Base-by-base conservation (phyloP, 2,329 filamentous ascomycete genomes). In the Colletotrichum orbiculare region DNA sequence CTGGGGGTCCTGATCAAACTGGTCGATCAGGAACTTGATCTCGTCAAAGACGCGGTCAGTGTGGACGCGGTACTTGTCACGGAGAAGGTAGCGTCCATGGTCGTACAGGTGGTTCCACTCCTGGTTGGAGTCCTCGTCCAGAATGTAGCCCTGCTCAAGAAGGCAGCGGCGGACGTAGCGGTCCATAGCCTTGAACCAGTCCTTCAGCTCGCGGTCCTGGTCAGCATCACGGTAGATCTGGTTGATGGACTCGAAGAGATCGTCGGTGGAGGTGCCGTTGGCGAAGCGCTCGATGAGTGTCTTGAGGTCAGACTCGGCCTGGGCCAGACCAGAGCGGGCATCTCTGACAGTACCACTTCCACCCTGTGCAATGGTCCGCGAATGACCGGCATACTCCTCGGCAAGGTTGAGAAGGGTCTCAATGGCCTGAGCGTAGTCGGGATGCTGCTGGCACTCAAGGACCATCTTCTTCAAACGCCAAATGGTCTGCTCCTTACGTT, bases 381-480 rank as follows among this genome's bases (percentile, higher is more conserved):
- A 87, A 73, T 97, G 94, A 52, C 88, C 86, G 66, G 88, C 89
- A 73, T 99, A 99, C 70, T 90, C 87, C 80, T 97, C 94, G 7
- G 93, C 94, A 53, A 99, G 83, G 46, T 87, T 83, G 37, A 99
- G 85, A 6, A 99, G 83, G 3, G 95, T 96, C 72, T 94, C 88
- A 68, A 99, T 90, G n/a, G 96, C 96, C 77, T 91, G 87, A 71
- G 94, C 89, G 78, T 98, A 99, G 73, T 99, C 95, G 64, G 92
- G 88, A 74, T 98, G 96, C 61, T 95, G 92, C 81, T 99, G 96
- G 72, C 97, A 94, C 79, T 99, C 96, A 49, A 97, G 89, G 43
- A 99, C 82, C 91, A 98, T 97, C 88, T 98, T 98, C 89, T 88
- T 99, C 70, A 99, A 81, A 42, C 96, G 92, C 87, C 89, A 97